phyloP scores from a whole-genome alignment of 169 alveolate genomes.

The Plasmodium cynomolgi region DNA sequence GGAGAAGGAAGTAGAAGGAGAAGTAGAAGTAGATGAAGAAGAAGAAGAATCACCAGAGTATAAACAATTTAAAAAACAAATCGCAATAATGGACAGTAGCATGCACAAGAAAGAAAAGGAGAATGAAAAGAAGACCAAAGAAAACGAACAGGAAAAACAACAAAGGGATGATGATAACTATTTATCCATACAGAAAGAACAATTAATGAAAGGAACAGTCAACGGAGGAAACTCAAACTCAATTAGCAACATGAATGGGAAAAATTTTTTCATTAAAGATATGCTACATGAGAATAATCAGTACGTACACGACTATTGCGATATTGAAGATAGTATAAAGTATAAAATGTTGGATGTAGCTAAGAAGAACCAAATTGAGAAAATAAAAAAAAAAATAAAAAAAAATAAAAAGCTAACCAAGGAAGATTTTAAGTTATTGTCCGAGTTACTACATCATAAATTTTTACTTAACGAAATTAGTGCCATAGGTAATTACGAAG shows the following conservation, averaged over 20 bases:
- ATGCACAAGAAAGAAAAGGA: neutral
- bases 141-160: neutral
- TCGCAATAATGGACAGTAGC: neutral
- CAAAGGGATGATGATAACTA: neutral
- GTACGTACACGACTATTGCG: constrained; percentile 45
- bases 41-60: neutral
- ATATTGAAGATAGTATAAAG: constrained; percentile 49
- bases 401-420: constrained; percentile 51
- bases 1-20: neutral
- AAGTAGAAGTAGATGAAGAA: neutral
- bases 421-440: constrained; percentile 48
- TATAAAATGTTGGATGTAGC: constrained; percentile 14
- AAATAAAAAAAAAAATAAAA: constrained; percentile 65
- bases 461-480: constrained; percentile 55
- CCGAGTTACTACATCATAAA: constrained; percentile 66
- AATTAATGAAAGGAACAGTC: neutral
- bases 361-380: constrained; percentile 28
- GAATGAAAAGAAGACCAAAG: neutral
- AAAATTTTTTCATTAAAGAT: constrained; percentile 27
- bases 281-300: constrained; percentile 40
- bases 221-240: neutral
- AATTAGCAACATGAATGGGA: constrained; percentile 19
- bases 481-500: constrained; percentile 58
- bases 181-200: neutral
- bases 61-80: constrained; percentile 3